A percentile compares a stretch with the other conserved stretches of the same genome.
phyloP scores from a whole-genome alignment of 805 yeast species.

The Candida railenensis region DNA sequence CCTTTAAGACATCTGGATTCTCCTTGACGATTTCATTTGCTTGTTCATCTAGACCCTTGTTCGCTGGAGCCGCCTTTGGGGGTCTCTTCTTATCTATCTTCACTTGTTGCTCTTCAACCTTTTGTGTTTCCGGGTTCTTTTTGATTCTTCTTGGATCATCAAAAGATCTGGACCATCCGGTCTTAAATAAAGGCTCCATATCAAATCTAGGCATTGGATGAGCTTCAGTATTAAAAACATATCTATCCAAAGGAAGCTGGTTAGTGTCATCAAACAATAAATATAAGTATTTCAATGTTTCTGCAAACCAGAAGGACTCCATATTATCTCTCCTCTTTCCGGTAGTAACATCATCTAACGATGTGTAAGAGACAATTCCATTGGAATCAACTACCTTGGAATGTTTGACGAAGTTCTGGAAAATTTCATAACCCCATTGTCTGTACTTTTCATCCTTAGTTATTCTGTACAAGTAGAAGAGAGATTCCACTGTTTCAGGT shows the following conservation, averaged over 20 bases:
- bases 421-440: conserved; percentile 87
- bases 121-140: conserved; percentile 2
- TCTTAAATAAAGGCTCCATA: conserved; percentile 48
- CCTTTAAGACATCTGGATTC: conserved; percentile 29
- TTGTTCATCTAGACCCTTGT: conserved; percentile 35
- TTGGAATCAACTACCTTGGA: conserved; percentile 45
- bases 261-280: conserved; percentile 68
- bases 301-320: conserved; percentile 94
- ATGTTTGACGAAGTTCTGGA: conserved; percentile 63
- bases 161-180: conserved; percentile 58
- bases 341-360: conserved; percentile 63
- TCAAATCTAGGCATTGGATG: conserved; percentile 84
- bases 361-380: conserved; percentile 54
- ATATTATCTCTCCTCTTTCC: conserved; percentile 60
- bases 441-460: conserved; percentile 81
- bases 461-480: conserved; percentile 75
- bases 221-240: conserved; percentile 89
- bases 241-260: conserved; percentile 61
- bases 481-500: conserved; percentile 90
- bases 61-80: conserved; percentile 43
- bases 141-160: conserved; percentile 17
- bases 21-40: conserved; percentile 33
- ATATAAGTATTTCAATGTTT: conserved; percentile 84
- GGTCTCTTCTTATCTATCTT: conserved; percentile 23
- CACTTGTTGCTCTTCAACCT: conserved; percentile 17